Base-by-base conservation (phyloP, 805 yeast species). In the Clavispora phyllophila region DNA sequence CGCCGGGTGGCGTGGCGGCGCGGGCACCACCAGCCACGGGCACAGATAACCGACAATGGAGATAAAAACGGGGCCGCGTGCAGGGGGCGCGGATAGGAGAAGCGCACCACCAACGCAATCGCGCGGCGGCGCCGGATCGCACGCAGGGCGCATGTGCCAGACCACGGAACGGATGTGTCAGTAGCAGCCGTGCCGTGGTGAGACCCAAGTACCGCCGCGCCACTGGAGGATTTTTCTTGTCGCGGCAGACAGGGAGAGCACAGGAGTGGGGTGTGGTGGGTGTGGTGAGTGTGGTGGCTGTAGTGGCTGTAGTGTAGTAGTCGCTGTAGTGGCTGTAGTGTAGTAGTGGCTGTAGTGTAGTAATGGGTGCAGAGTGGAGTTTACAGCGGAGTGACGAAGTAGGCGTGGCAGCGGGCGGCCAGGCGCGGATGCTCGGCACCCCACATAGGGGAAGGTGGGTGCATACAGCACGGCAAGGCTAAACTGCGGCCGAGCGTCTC, bases 391-490 rank as follows among this genome's bases (percentile, higher is more conserved):
- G n/a, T n/a, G n/a, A n/a, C n/a, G n/a, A n/a, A n/a, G n/a, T n/a
- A n/a, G n/a, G n/a, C n/a, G n/a, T n/a, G n/a, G n/a, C n/a, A n/a
- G n/a, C n/a, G n/a, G n/a, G n/a, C n/a, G n/a, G n/a, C n/a, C n/a
- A n/a, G 27, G n/a, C 27, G 9, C 13, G 9, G 8, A 12, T 25
- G 13, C 27, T 4, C n/a, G 13, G n/a, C 27, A 6, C 27, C 10
- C 27, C 33, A 29, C 20, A 29, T 29, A 29, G 33, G 33, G 33
- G 33, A 29, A 29, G 33, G 27, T 15, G 37, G 19, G 37, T 34
- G 44, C 40, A 40, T 23, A 28, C 43, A 17, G 40, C 38, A 34
- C 43, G 50, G 50, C 46, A 41, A 29, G 44, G 39, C 45, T 37
- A 22, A 33, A 20, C 42, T 9, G 33, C 33, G 33, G 39, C 44